phyloP scores from a whole-genome alignment of 108 stramenopile genomes.

The Nitzschia sp. region DNA sequence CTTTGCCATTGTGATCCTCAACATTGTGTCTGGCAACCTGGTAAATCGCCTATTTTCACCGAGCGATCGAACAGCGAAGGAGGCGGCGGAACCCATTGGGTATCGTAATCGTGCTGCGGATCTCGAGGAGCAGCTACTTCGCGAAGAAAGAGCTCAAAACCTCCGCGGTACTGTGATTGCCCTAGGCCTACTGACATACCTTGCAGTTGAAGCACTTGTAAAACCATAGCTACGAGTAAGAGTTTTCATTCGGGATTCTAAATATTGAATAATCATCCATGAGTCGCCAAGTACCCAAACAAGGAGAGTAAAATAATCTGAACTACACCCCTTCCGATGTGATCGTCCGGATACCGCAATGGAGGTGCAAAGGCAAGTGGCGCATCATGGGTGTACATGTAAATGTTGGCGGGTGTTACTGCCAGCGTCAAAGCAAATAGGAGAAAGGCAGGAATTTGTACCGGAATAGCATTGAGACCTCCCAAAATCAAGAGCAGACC shows the following conservation, averaged over 20 bases:
- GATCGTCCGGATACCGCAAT: slow-evolving; percentile 66
- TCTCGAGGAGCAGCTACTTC: slow-evolving; percentile 19
- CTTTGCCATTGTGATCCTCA: slow-evolving; percentile 11
- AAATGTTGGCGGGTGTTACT: slow-evolving; percentile 89
- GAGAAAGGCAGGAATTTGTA: slow-evolving; percentile 51
- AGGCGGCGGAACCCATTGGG: not conserved
- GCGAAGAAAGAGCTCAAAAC: slow-evolving; percentile 15
- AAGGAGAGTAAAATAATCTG: slow-evolving; percentile 72
- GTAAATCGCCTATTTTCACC: not conserved
- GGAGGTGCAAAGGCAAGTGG: slow-evolving; percentile 50
- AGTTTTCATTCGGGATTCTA: not conserved
- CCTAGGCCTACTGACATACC: not conserved
- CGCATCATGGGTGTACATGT: slow-evolving; percentile 89
- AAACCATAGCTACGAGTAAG: no score
- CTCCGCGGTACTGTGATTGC: not conserved
- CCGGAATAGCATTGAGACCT: slow-evolving; percentile 17
- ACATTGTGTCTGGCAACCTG: slow-evolving; percentile 14
- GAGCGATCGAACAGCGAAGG: not conserved
- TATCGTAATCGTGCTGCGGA: slow-evolving; percentile 9
- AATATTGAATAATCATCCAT: no score
- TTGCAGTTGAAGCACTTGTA: no score
- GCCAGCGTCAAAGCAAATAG: slow-evolving; percentile 65
- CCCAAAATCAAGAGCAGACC: slow-evolving; percentile 59
- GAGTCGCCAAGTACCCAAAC: slow-evolving; percentile 61
- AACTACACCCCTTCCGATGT: slow-evolving; percentile 58